Base-by-base conservation (phyloP, 768 basidiomycete genomes). In the Tulasnella sp. region DNA sequence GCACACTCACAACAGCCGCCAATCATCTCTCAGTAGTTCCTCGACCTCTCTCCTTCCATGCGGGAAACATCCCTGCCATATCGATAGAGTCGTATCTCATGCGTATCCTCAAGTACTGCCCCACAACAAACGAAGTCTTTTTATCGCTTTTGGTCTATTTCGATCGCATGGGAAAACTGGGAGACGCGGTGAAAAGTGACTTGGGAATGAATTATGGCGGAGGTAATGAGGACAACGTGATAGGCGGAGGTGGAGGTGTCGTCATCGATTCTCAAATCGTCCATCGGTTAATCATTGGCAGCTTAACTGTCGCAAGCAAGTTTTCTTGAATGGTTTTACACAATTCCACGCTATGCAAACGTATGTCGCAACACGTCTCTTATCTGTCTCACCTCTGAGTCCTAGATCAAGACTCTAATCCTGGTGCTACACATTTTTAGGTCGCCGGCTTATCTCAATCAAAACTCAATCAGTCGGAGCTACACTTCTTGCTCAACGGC, bases 291-390 rank as follows among this genome's bases (percentile, higher is more conserved):
- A 86, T 98, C 60, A 98, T 99, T 56, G 92, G 93, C 0, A 93
- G 95, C 8, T 87, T 99, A 40, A 98, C 95, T 2, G 93, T 99
- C n/a, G 93, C 93, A 20, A 90, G 86, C 70, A 99, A 99, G 66
- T 99, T 98, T 64, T 98, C 96, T 82, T 49, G 95, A 99, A 64
- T 90, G 98, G 3, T 99, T 99, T 61, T 98, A 99, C 67, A 96
- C 95, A 13, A 99, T 98, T 60, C 95, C 93, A 7, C 75, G 93
- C 27, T 99, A 99, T 63, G 95, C 95, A 47, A 99, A 98, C 78
- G 90, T 88, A 50, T 22, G 76, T 67, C 39, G n/a, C 31, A 34
- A 1, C 40, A 22, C 19, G 4, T 28, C 7, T 39, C 15, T 31
- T 8, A 20, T 49, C 6, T 20, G 20, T 19, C 5, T 48, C n/a